Evolutionary conservation across 345 rosid genomes (phyloP).

Genomic region (Turritis glabra): DNA sequence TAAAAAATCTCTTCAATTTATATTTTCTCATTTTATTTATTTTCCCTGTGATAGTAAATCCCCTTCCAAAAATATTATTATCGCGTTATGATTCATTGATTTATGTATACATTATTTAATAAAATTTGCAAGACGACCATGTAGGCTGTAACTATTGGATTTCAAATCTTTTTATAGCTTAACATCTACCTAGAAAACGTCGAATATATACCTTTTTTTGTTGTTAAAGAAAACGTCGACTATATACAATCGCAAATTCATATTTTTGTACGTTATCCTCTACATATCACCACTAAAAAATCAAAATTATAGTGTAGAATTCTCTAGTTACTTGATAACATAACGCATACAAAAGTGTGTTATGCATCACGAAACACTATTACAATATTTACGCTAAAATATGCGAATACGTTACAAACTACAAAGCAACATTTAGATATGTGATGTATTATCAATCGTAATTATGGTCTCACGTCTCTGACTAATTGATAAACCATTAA

Average conservation of each 20-base stretch:
- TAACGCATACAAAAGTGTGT: not conserved
- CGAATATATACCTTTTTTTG: too few species aligned
- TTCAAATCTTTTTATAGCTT: not conserved
- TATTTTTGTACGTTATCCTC: not conserved
- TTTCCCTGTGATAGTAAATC: not conserved
- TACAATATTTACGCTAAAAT: not conserved
- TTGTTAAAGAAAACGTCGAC: not conserved
- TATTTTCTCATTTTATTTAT: too few species aligned
- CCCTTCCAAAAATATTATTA: not conserved
- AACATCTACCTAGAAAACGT: not conserved
- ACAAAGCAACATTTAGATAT: too few species aligned
- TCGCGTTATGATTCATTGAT: not conserved
- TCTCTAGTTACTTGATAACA: not conserved
- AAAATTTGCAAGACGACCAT: not conserved
- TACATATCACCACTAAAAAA: not conserved
- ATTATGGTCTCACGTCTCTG: not conserved
- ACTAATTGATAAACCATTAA: slow-evolving; percentile 7
- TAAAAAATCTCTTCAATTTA: not conserved
- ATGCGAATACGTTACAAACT: too few species aligned
- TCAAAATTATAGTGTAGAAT: not conserved
- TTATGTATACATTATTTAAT: not conserved
- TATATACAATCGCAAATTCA: too few species aligned
- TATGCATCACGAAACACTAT: slow-evolving; percentile 16
- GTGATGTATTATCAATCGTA: not conserved
- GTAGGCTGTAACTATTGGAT: not conserved